Conservation (phyloP, 148 eudicot genomes). For the Persicaria tinctoria region DNA sequence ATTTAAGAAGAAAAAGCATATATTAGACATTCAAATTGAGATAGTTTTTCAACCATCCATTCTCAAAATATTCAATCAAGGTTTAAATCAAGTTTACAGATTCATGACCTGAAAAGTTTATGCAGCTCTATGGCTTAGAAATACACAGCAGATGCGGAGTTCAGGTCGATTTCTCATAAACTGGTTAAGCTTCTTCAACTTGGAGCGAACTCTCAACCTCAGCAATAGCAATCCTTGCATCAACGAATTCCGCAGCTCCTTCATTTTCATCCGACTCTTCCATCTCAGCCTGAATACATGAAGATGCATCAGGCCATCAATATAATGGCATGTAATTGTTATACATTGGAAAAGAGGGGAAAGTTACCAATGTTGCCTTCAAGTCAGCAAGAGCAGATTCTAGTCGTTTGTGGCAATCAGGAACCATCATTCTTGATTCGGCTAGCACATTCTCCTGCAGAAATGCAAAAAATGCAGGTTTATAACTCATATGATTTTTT, state of each 20-base stretch:
- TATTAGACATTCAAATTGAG: too few species aligned
- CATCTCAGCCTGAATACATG: conserved; percentile 39
- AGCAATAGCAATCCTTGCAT: conserved; percentile 50
- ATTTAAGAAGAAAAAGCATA: too few species aligned
- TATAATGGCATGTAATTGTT: neutral
- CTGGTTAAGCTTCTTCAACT: conserved; percentile 34
- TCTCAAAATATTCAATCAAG: too few species aligned
- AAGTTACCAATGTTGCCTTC: conserved; percentile 60
- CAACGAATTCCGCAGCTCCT: conserved; percentile 53
- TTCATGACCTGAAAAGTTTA: too few species aligned
- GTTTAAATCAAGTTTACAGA: too few species aligned
- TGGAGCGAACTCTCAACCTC: conserved; percentile 60
- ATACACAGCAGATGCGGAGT: too few species aligned
- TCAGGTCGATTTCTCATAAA: too few species aligned
- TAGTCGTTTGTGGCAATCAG: conserved; percentile 78
- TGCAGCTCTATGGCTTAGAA: too few species aligned
- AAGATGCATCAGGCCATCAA: neutral
- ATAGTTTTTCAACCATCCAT: too few species aligned
- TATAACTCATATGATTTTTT: neutral
- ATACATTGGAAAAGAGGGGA: neutral
- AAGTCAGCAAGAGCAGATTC: conserved; percentile 68
- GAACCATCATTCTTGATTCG: conserved; percentile 96
- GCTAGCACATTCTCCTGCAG: conserved; percentile 80
- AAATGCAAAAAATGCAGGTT: conserved; percentile 8
- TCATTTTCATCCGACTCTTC: conserved; percentile 51